Evolutionary conservation across 2,329 filamentous ascomycete genomes (phyloP).

Genomic region (Verticillium longisporum): DNA sequence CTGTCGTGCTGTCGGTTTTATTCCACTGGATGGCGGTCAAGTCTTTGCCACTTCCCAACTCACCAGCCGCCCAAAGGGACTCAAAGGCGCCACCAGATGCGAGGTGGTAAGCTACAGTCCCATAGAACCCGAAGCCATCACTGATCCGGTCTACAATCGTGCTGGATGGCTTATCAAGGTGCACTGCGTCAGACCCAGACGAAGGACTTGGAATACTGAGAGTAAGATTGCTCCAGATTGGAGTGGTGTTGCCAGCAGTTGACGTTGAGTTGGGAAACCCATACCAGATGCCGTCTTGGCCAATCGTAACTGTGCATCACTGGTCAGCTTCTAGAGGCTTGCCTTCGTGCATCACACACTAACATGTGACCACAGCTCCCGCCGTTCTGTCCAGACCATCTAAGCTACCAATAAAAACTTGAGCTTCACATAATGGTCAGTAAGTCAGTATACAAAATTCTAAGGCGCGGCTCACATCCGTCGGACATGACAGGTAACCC

Average conservation of each 20-base stretch:
- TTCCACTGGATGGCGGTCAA: conserved; percentile 18
- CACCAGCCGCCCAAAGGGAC: conserved; percentile 16
- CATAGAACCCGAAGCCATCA: conserved; percentile 19
- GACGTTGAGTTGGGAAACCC: conserved; percentile 13
- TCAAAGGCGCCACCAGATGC: conserved; percentile 9
- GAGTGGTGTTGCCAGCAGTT: conserved; percentile 1
- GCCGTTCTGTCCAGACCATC: conserved; percentile 4
- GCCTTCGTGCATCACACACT: neutral
- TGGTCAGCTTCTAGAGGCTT: neutral
- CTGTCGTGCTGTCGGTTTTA: conserved; percentile 6
- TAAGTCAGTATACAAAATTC: neutral
- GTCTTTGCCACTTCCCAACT: conserved; percentile 6
- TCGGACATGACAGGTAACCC: conserved; percentile 16
- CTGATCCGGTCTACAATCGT: conserved; percentile 5
- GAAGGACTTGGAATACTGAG: conserved; percentile 15
- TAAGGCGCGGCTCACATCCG: conserved; percentile 11
- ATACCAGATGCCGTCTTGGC: conserved; percentile 8
- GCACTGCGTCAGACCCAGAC: conserved; percentile 12
- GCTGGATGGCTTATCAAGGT: conserved; percentile 10
- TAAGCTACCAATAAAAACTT: conserved; percentile 6
- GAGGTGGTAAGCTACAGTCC: conserved; percentile 10
- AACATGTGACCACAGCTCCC: conserved; percentile 4
- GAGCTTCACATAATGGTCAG: neutral
- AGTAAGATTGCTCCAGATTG: conserved; percentile 16
- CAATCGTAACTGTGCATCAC: conserved; percentile 7